Base-by-base conservation (phyloP, 345 rosid species). In the Pistacia atlantica region DNA sequence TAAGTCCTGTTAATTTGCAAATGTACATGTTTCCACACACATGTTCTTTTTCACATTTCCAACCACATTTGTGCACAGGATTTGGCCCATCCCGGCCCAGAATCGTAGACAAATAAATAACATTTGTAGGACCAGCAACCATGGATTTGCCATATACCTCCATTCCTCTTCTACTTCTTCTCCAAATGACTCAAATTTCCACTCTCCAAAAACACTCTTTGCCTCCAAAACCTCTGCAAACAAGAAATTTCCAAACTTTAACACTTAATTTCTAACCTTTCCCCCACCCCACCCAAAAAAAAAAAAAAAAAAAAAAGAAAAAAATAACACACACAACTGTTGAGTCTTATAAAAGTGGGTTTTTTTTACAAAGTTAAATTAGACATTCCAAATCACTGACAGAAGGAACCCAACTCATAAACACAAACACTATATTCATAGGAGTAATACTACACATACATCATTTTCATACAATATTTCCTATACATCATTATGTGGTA, bases 31-130 rank as follows among this genome's bases (percentile, higher is more conserved):
- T 96, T 77, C 97, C 99, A 72, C 92, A 88, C 11, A 93, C 89
- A 79, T 80, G 93, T 18, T 96, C 99, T 76, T 92, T 96, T 80
- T 88, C 83, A 81, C 99, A 96, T 85, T 96, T 93, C 94, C 97
- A 87, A 65, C 91, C 91, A 76, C 99, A 96, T 77, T 92, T 90
- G 95, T 96, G 98, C 79, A 80, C 89, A 76, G 84, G 87, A 81
- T 72, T 61, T 61, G 92, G 89, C 77, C 90, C 94, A 69, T 90
- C 91, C 46, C 87, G 90, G 85, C 97, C 99, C 71, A 96, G 90
- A 88, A 96, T 89, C 45, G 93, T 74, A 67, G 99, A 93, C 84
- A 93, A 87, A 84, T 84, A 96, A 87, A 96, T 90, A 83, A 92
- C 95, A 81, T 91, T 90, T 56, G 89, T 90, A 87, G 96, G 89